These are phyloP conservation scores for Quercus phellos DNA, from an alignment of 331 rosid genomes.

Conservation along the genomic window DNA sequence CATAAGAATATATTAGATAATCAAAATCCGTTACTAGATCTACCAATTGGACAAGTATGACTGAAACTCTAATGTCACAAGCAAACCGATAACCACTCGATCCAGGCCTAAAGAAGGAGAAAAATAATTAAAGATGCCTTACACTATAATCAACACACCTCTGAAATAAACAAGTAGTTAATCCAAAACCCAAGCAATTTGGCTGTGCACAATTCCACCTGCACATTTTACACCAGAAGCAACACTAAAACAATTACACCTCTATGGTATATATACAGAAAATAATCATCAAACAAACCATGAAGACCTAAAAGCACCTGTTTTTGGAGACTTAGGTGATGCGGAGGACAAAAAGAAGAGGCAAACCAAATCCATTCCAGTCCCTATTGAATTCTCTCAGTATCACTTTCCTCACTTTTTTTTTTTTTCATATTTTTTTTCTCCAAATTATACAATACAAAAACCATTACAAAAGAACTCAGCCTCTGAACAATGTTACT, in stretches of 20 bases:
- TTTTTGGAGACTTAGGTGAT: slow-evolving; percentile 50
- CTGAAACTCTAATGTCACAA: slow-evolving; percentile 54
- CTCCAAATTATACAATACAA: slow-evolving; percentile 52
- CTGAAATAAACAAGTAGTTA: slow-evolving; percentile 54
- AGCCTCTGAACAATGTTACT: slow-evolving; percentile 40
- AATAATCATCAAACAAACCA: neutral
- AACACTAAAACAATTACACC: slow-evolving; percentile 19
- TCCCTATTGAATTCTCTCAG: slow-evolving; percentile 52
- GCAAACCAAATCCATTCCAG: slow-evolving; percentile 61
- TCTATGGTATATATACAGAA: neutral
- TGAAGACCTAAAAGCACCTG: slow-evolving; percentile 37
- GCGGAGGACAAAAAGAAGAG: slow-evolving; percentile 48
- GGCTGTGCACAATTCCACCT: slow-evolving; percentile 58
- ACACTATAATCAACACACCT: slow-evolving; percentile 64
- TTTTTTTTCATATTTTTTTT: neutral
- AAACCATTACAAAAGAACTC: slow-evolving; percentile 40
- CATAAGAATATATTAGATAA: slow-evolving; percentile 30
- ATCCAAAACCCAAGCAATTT: slow-evolving; percentile 52
- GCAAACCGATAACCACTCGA: slow-evolving; percentile 62
- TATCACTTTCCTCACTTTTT: slow-evolving; percentile 34
- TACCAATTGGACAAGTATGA: slow-evolving; percentile 38
- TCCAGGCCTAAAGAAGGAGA: slow-evolving; percentile 51
- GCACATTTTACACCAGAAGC: slow-evolving; percentile 37
- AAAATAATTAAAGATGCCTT: slow-evolving; percentile 38
- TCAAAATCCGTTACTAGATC: slow-evolving; percentile 24